Percentiles rank a stretch among this genome's conserved stretches.
phyloP scores from a whole-genome alignment of 2,329 filamentous ascomycete species.

The Colletotrichum orbiculare region DNA sequence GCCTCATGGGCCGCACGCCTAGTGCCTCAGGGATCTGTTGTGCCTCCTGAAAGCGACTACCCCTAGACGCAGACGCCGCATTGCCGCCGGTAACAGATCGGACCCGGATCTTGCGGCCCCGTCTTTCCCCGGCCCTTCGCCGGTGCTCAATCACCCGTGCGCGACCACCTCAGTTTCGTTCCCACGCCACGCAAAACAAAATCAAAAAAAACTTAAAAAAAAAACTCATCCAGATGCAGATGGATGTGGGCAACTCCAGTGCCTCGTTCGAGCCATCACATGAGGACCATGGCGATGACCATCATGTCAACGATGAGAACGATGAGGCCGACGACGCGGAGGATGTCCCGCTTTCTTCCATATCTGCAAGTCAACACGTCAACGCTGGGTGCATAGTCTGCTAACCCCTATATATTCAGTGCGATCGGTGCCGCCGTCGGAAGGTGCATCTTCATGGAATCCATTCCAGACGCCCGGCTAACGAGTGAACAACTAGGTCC shows the following conservation, averaged over 20 bases:
- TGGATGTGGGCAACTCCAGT: not conserved
- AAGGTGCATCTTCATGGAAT: conserved; percentile 3
- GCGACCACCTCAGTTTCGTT: not conserved
- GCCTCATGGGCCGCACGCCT: too few species aligned
- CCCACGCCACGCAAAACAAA: not conserved
- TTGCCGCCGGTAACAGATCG: too few species aligned
- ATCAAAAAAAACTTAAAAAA: too few species aligned
- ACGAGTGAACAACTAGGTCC: conserved; percentile 9
- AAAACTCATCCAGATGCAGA: not conserved
- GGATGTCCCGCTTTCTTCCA: not conserved
- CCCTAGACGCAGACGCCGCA: too few species aligned
- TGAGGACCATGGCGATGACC: not conserved
- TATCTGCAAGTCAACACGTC: conserved; percentile 8
- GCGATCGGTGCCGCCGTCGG: conserved; percentile 27
- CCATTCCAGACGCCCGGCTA: not conserved
- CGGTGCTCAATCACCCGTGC: too few species aligned
- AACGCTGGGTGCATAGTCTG: not conserved
- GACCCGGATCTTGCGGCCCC: too few species aligned
- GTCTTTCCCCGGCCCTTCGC: too few species aligned
- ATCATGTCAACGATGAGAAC: not conserved
- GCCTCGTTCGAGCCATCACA: not conserved
- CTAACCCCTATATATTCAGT: not conserved
- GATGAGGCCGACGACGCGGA: not conserved
- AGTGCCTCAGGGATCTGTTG: too few species aligned
- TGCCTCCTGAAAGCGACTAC: too few species aligned